These are phyloP conservation scores for Aeschynomene evenia DNA, from an alignment of 306 rosid species.

Conservation along the genomic window DNA sequence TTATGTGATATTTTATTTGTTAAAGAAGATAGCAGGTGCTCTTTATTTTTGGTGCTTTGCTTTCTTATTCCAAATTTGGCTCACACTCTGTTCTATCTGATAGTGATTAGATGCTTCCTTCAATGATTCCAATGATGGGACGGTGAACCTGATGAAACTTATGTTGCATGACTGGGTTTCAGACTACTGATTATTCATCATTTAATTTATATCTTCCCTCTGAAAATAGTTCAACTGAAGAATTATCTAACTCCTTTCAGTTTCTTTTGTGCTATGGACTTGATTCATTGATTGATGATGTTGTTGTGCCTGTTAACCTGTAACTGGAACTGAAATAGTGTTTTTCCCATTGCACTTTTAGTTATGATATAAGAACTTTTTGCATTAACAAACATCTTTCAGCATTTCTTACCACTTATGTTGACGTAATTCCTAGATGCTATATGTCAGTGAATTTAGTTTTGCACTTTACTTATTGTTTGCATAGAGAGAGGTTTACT, in stretches of 20 bases:
- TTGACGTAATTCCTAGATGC: not conserved
- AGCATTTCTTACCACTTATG: not conserved
- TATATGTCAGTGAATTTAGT: not conserved
- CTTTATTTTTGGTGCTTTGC: slow-evolving; percentile 16
- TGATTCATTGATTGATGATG: not conserved
- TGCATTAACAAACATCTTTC: not conserved
- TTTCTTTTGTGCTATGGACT: not conserved
- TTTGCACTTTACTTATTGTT: not conserved
- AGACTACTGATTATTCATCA: not conserved
- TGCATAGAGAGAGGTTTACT: not conserved
- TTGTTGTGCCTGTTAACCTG: not conserved
- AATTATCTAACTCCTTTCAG: not conserved
- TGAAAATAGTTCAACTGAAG: slow-evolving; percentile 4
- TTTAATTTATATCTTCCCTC: not conserved
- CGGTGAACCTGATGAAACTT: not conserved
- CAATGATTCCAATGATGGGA: not conserved
- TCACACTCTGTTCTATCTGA: not conserved
- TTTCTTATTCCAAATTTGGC: slow-evolving; percentile 2
- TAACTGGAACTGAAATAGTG: slow-evolving; percentile 2
- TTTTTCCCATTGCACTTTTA: not conserved
- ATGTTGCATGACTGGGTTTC: not conserved
- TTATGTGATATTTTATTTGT: slow-evolving; percentile 29
- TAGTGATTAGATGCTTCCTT: not conserved
- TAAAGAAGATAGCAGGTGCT: slow-evolving; percentile 9
- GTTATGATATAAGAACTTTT: not conserved